phyloP scores from a whole-genome alignment of 345 rosid genomes.

The Theobroma cacao region DNA sequence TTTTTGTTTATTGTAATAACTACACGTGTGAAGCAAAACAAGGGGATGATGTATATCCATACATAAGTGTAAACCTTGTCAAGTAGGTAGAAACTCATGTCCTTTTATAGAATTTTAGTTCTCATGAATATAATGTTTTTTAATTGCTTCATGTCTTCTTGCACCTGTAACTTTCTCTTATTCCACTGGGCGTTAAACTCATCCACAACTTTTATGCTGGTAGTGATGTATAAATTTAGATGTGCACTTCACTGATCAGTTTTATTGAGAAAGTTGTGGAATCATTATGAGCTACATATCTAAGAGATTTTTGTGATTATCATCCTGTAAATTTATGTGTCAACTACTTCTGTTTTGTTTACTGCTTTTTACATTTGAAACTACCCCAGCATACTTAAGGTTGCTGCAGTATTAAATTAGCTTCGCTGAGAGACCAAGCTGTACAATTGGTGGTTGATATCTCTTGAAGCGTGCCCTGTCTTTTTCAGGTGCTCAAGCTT shows the following conservation, averaged over 20 bases:
- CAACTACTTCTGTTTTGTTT: not conserved
- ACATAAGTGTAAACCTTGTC: not conserved
- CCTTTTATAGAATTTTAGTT: not conserved
- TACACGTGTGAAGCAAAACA: not conserved
- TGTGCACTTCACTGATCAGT: not conserved
- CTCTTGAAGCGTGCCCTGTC: not conserved
- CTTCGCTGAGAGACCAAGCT: not conserved
- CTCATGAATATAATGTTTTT: too few species aligned
- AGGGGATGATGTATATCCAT: not conserved
- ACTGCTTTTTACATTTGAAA: not conserved
- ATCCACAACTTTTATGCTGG: not conserved
- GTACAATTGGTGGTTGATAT: not conserved
- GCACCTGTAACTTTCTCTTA: not conserved
- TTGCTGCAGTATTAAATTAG: not conserved
- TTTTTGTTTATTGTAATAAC: not conserved
- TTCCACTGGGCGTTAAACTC: not conserved
- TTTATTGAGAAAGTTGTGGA: not conserved
- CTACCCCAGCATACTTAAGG: too few species aligned
- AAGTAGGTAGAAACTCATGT: not conserved
- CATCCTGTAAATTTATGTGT: not conserved
- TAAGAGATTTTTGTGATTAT: not conserved
- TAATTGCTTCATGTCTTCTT: not conserved
- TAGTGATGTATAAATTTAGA: not conserved
- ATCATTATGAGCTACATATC: not conserved
- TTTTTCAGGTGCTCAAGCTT: not conserved